Evolutionary conservation across 176 grass and related monocot species (phyloP), one percentile per base, ranked within the genome.

Genomic region (Hyparrhenia diplandra): DNA sequence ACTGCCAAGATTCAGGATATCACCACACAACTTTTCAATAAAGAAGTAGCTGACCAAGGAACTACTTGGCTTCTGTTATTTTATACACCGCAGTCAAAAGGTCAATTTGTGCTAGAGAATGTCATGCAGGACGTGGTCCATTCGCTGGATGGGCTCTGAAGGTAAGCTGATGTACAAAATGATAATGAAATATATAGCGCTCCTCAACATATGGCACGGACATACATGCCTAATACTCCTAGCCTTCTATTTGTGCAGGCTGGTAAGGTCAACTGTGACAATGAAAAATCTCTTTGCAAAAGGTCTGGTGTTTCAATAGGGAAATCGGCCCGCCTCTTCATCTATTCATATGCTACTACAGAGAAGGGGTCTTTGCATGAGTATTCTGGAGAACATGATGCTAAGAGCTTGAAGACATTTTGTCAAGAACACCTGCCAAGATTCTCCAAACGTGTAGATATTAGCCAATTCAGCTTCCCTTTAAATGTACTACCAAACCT

Each of bases 1-100:
- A 28, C 90, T 71, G 78, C 42, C 23, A 79, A 32, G 60, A 85
- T 98, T 84, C 78, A 89, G 40, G 88, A 98, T 62, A 69, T 95
- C 11, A 95, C 82, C 4, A 82, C 80, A 32, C 90, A 93, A 59
- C 55, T 85, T 84, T 98, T 93, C 84, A 95, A 93, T 66, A 95
- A 95, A 70, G 88, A 95, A 88, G 88, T 93, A 91, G 67, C 71
- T 42, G 86, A 89, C 68, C 88, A 85, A 86, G 96, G 96, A 32
- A 86, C 93, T 75, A 98, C 90, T 79, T 98, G 96, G 96, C 71
- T 95, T 86, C 54, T 98, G 9, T 68, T 98, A 79, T 98, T 98
- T 81, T 93, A 89, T 78, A 93, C 86, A 27, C 72, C 91, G 57
- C 83, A 73, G 47, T 79, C 86, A 60, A 91, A 87, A 68, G 86